Percentiles rank a stretch among this genome's conserved stretches.
Conservation (phyloP, 345 rosid species). For the Eucalyptus virginea region DNA sequence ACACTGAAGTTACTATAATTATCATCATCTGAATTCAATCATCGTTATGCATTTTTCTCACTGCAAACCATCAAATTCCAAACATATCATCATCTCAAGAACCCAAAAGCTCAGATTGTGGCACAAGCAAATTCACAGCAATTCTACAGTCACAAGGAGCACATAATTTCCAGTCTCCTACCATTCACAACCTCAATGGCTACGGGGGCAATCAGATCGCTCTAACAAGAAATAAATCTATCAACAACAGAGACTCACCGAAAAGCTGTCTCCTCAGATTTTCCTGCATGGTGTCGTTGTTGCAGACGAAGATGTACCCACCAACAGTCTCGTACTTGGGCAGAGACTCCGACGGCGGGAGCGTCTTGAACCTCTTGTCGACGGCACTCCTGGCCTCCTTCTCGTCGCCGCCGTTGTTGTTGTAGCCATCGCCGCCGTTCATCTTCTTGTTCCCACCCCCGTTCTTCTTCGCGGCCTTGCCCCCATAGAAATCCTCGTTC, state of each 20-base stretch:
- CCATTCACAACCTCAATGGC: not conserved
- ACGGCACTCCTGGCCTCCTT: conserved; percentile 7
- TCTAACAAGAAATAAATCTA: not conserved
- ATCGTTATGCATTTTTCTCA: not conserved
- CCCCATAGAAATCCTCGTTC: conserved; percentile 33
- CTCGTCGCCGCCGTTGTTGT: conserved; percentile 1
- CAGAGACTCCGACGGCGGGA: conserved; percentile 18
- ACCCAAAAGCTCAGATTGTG: not conserved
- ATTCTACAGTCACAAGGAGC: not conserved
- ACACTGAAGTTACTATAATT: not conserved
- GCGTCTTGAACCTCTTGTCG: conserved; percentile 20
- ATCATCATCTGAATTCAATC: not conserved
- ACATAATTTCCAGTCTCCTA: not conserved
- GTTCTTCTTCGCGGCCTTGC: conserved; percentile 44
- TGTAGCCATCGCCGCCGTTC: conserved; percentile 8
- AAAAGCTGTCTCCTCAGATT: conserved; percentile 48
- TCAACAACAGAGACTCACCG: conserved; percentile 2
- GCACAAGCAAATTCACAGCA: not conserved
- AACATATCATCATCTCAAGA: not conserved
- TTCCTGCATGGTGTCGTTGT: conserved; percentile 54
- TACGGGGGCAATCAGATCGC: not conserved
- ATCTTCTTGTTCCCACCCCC: conserved; percentile 16
- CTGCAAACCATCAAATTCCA: not conserved
- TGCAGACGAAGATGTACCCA: conserved; percentile 53
- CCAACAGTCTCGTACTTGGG: conserved; percentile 36